These are phyloP conservation scores for Turritis glabra DNA, from an alignment of 345 rosid species.

Conservation along the genomic window DNA sequence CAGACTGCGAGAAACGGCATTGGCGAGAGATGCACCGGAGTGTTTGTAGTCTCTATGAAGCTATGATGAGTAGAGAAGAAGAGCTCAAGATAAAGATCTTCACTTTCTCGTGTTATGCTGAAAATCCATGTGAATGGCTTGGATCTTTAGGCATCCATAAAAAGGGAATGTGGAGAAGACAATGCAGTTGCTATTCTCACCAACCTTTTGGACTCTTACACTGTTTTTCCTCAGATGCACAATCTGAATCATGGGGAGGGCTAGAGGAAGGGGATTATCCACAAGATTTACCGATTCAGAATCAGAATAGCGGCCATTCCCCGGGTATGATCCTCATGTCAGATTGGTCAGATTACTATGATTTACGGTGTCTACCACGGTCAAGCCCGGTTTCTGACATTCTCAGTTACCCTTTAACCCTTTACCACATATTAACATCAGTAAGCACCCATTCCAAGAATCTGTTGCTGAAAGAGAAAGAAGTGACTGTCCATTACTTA, in stretches of 20 bases:
- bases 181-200: slow-evolving; percentile 56
- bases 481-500: slow-evolving; percentile 30
- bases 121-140: slow-evolving; percentile 57
- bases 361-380: slow-evolving; percentile 46
- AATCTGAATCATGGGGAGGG: slow-evolving; percentile 59
- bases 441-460: slow-evolving; percentile 52
- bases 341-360: slow-evolving; percentile 60
- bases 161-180: slow-evolving; percentile 69
- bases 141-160: slow-evolving; percentile 54
- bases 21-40: slow-evolving; percentile 55
- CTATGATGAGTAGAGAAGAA: slow-evolving; percentile 66
- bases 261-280: slow-evolving; percentile 51
- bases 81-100: slow-evolving; percentile 55
- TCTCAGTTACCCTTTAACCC: slow-evolving; percentile 52
- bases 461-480: slow-evolving; percentile 45
- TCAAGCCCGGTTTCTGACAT: slow-evolving; percentile 61
- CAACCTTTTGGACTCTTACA: slow-evolving; percentile 51
- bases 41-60: slow-evolving; percentile 52
- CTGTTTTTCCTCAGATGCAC: slow-evolving; percentile 44
- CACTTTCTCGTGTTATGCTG: slow-evolving; percentile 48
- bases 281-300: slow-evolving; percentile 47
- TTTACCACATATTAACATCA: slow-evolving; percentile 54
- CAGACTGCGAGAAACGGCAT: slow-evolving; percentile 56
- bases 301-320: slow-evolving; percentile 32
- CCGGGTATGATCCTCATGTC: slow-evolving; percentile 48